These are phyloP conservation scores for Xylariales sp. DNA, from an alignment of 2,329 filamentous ascomycete genomes.

Conservation along the genomic window DNA sequence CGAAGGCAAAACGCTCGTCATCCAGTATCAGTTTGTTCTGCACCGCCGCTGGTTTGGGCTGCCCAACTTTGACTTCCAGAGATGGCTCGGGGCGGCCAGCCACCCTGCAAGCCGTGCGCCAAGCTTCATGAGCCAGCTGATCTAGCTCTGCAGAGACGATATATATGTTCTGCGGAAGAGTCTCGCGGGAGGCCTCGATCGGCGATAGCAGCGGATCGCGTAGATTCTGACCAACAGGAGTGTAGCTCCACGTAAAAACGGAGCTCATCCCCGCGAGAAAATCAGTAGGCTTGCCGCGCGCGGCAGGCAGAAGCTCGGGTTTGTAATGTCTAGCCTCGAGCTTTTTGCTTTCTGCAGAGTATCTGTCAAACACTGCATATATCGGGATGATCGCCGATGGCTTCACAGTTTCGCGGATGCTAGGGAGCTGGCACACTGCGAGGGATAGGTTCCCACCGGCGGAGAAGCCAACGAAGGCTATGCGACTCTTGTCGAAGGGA, in stretches of 20 bases:
- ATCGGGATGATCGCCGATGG: conserved; percentile 24
- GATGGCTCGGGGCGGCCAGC: conserved; percentile 24
- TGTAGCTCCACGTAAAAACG: conserved; percentile 37
- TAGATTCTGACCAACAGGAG: conserved; percentile 26
- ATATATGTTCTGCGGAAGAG: conserved; percentile 37
- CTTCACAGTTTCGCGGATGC: conserved; percentile 27
- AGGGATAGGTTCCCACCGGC: conserved; percentile 39
- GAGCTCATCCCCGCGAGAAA: conserved; percentile 19
- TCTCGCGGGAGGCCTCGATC: conserved; percentile 20
- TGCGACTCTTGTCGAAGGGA: conserved; percentile 32
- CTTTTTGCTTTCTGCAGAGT: conserved; percentile 23
- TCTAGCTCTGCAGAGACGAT: conserved; percentile 41
- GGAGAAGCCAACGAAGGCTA: conserved; percentile 39
- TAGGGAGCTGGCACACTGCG: conserved; percentile 29
- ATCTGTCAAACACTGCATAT: conserved; percentile 39
- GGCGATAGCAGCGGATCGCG: conserved; percentile 38
- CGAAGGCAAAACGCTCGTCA: conserved; percentile 32
- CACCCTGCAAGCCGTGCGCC: conserved; percentile 30
- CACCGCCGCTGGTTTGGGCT: conserved; percentile 13
- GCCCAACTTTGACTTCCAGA: conserved; percentile 21
- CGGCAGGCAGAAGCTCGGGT: conserved; percentile 18
- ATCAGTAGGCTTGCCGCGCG: conserved; percentile 21
- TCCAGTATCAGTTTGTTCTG: conserved; percentile 17
- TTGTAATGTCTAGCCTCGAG: conserved; percentile 29
- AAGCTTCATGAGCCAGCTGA: conserved; percentile 37